Base-by-base conservation (phyloP, 2,329 filamentous ascomycete genomes). In the Paecilomyces formosus region DNA sequence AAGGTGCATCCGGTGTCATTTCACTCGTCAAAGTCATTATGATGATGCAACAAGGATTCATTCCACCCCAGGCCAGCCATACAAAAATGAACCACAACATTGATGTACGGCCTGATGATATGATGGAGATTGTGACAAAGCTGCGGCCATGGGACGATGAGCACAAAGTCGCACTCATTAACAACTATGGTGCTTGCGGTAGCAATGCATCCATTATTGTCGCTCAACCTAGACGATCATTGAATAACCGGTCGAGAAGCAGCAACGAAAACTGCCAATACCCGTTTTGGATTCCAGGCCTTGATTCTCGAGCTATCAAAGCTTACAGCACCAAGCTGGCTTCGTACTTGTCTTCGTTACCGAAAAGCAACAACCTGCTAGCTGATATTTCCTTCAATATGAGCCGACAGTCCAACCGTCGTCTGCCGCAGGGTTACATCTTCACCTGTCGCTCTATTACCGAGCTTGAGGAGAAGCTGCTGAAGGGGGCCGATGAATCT, bases 301-400 rank as follows among this genome's bases (percentile, higher is more conserved):
- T 66, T 12, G 70, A 72, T 52, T 60, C 58, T 28, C 24, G 57
- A 21, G 65, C 61, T 26, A 60, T 70, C n/a, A 21, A 21, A 12
- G 59, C 58, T 3, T 66, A 68, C 56, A 39, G 57, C n/a, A 52
- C 55, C 28, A 35, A 35, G 4, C 31, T 35, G 3, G 31, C 31
- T 35, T 35, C 31, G 8, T 35, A 35, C 31, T 35, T 35, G 31
- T 35, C 31, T 35, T 35, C 31, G 11, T 9, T 35, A 3, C 31
- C 31, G 4, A 35, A 35, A 9, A 35, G 31, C 31, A 35, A 35
- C 58, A 60, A 45, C 58, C 55, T 33, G 45, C 51, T 72, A 13
- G 57, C 65, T 0, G 65, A 74, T 26, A 0, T 77, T 2, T 63
- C 74, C 1, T 76, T 73, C 61, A 69, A 71, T 30, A 2, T 75